Base-by-base conservation (phyloP, 2,329 filamentous ascomycete genomes). In the Fusarium tuaranense region DNA sequence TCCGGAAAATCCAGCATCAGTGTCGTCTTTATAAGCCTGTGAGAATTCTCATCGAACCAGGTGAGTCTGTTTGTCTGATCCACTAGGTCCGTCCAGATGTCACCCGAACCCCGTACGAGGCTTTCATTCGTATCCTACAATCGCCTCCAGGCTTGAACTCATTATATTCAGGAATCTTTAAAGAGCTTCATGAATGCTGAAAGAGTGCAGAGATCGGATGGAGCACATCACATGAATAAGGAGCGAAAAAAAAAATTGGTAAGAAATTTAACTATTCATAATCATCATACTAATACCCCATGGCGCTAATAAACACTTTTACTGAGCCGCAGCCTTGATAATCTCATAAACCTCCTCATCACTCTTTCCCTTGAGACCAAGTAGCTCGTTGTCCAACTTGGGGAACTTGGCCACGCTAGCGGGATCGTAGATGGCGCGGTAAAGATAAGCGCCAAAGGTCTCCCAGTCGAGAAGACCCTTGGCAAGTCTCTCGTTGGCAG, bases 351-450 rank as follows among this genome's bases (percentile, higher is more conserved):
- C 59, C 27, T 86, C 83, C 10, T 79, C 81, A 10, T 87, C 83
- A 0, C 80, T 84, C 65, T 84, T 77, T 7, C 80, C 77, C 78
- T 84, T 82, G 20, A 89, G 39, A 0, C 87, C 87, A 1, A 89
- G 68, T 14, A 89, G 75, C 71, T 83, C 83, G 55, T 86, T 86
- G 67, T 87, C 85, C 20, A 79, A 76, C 74, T 83, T 83, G 13
- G 80, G 68, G 61, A 81, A 84, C 30, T 78, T 80, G 5, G 74
- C 61, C 7, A 82, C 82, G 55, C 83, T 83, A 1, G 69, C 76
- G 0, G 81, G 76, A 3, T 80, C 80, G 27, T 83, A 78, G 20
- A 86, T 57, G 1, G 79, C 64, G 7, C 80, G 75, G 63, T 71
- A 77, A 1, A 87, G 53, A 38, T 83, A 85, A 0, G 79, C 73